Evolutionary conservation across 768 basidiomycete species (phyloP).

Genomic region (Kwoniella bestiolae): DNA sequence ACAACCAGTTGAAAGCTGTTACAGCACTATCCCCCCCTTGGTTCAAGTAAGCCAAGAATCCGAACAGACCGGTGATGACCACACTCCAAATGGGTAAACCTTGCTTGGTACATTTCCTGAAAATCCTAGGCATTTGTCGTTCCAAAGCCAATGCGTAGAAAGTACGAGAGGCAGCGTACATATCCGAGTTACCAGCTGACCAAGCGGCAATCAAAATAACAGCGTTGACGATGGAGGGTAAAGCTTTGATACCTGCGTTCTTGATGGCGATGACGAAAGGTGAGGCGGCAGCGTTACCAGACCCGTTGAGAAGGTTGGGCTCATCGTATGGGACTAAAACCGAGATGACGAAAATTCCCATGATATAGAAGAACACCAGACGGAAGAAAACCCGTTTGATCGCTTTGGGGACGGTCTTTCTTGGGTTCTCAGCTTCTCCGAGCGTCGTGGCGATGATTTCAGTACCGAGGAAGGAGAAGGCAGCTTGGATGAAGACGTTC

Average conservation of each 20-base stretch:
- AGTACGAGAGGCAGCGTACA: constrained; percentile 61
- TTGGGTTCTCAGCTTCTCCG: constrained; percentile 52
- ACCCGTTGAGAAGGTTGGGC: constrained; percentile 41
- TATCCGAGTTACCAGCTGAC: constrained; percentile 58
- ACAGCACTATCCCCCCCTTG: constrained; percentile 46
- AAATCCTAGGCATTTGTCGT: constrained; percentile 60
- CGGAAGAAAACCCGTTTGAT: constrained; percentile 57
- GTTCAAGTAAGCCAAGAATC: constrained; percentile 48
- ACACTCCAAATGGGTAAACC: constrained; percentile 54
- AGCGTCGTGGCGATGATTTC: constrained; percentile 54
- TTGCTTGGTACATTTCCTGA: constrained; percentile 49
- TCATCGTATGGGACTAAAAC: constrained; percentile 54
- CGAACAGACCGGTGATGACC: constrained; percentile 42
- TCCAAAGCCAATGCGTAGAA: constrained; percentile 63
- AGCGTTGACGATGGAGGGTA: constrained; percentile 57
- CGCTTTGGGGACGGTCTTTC: constrained; percentile 53
- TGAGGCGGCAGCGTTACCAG: constrained; percentile 47
- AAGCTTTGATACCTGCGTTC: constrained; percentile 54
- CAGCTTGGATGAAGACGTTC: constrained; percentile 55
- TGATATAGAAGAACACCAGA: constrained; percentile 54
- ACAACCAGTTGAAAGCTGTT: constrained; percentile 52
- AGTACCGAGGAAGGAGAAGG: constrained; percentile 49
- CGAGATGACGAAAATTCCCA: constrained; percentile 51
- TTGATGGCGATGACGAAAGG: constrained; percentile 58
- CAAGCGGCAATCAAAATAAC: constrained; percentile 57